Percentiles rank a stretch among this genome's conserved stretches.
These are phyloP conservation scores for Aspergillus affinis DNA, from an alignment of 495 filamentous ascomycete genomes.

Conservation along the genomic window DNA sequence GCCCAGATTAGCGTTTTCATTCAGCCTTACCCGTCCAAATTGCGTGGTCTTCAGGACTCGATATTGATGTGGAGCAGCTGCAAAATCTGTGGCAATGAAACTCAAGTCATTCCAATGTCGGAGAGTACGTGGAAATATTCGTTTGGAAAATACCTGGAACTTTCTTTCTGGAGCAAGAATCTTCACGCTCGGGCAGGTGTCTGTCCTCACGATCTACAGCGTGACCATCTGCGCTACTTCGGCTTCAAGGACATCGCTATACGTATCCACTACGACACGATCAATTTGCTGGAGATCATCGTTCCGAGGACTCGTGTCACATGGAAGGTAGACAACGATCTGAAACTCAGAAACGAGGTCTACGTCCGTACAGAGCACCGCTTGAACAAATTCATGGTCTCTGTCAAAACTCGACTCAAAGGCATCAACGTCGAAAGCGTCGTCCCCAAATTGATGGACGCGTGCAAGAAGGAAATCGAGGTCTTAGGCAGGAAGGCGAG, in stretches of 20 bases:
- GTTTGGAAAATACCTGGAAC: conserved; percentile 94
- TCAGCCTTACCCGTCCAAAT: conserved; percentile 68
- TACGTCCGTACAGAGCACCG: conserved; percentile 75
- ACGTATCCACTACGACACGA: conserved; percentile 86
- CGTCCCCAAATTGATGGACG: conserved; percentile 76
- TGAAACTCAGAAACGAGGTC: conserved; percentile 89
- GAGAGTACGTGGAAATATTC: conserved; percentile 98
- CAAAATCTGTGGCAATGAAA: conserved; percentile 86
- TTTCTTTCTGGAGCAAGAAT: conserved; percentile 92
- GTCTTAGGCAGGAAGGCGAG: conserved; percentile 68
- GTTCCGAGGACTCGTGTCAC: conserved; percentile 87
- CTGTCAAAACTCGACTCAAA: conserved; percentile 77
- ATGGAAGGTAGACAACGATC: conserved; percentile 95
- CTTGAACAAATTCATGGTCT: conserved; percentile 79
- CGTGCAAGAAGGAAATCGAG: conserved; percentile 80
- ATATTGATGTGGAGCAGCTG: conserved; percentile 99
- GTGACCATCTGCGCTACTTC: conserved; percentile 89
- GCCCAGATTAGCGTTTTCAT: conserved; percentile 89
- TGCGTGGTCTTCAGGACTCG: conserved; percentile 68
- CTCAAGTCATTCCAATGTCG: conserved; percentile 89
- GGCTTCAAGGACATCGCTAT: conserved; percentile 83
- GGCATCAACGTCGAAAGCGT: conserved; percentile 90
- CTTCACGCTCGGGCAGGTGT: conserved; percentile 74
- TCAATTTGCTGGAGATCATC: conserved; percentile 92
- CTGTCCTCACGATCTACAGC: conserved; percentile 92